Conservation (phyloP, 257 asterid genomes). For the Solanum bulbocastanum region DNA sequence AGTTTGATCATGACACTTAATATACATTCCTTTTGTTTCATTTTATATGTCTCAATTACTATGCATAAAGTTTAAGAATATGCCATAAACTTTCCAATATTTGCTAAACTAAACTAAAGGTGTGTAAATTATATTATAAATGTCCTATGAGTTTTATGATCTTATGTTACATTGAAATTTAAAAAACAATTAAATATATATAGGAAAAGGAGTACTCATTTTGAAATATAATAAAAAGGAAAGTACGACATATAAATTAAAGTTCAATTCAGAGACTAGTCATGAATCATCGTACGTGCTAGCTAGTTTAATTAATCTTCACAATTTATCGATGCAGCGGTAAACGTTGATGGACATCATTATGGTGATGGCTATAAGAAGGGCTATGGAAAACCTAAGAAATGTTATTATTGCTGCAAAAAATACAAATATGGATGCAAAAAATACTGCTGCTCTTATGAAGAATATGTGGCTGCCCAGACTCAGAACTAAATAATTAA, state of each 20-base stretch:
- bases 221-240: neutral
- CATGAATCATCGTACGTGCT: neutral
- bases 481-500: neutral
- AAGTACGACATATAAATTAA: neutral
- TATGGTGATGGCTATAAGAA: rapidly evolving
- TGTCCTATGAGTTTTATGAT: neutral
- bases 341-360: neutral
- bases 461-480: neutral
- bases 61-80: neutral
- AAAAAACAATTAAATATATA: neutral
- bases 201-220: neutral
- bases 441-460: neutral
- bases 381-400: neutral
- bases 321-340: neutral
- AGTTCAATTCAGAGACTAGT: neutral
- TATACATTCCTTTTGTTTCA: neutral
- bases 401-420: neutral
- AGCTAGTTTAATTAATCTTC: neutral
- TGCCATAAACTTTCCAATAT: neutral
- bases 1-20: neutral
- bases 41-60: neutral
- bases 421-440: neutral
- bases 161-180: neutral
- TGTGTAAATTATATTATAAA: neutral
- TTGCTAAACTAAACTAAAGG: neutral